phyloP scores from a whole-genome alignment of 2,329 filamentous ascomycete species.

The Stromatinia cepivora region DNA sequence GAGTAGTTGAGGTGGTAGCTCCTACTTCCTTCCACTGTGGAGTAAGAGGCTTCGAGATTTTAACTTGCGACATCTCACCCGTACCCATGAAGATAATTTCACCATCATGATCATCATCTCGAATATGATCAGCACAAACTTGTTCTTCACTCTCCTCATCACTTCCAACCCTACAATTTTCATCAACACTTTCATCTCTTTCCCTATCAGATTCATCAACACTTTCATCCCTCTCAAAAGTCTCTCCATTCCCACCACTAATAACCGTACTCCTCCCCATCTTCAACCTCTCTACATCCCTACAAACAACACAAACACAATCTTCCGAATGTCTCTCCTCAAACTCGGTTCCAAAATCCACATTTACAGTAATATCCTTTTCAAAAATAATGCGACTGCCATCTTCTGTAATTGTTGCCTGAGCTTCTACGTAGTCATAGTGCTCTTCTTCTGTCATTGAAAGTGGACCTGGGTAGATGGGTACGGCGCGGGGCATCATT shows the following conservation, averaged over 20 bases:
- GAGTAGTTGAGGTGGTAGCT: neutral
- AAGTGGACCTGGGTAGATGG: neutral
- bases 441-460: neutral
- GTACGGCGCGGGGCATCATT: neutral
- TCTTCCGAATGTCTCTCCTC: conserved; percentile 1
- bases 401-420: neutral
- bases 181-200: neutral
- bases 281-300: neutral
- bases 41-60: neutral
- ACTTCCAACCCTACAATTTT: neutral
- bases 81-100: neutral
- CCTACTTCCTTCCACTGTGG: neutral
- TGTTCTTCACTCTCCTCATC: neutral
- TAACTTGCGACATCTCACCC: neutral
- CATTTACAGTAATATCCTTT: conserved; percentile 5
- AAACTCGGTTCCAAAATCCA: neutral
- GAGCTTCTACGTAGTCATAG: neutral
- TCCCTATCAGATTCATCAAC: neutral
- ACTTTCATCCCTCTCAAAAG: too few species aligned
- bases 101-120: neutral
- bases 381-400: conserved; percentile 2
- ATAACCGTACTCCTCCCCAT: neutral
- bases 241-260: neutral
- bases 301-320: conserved; percentile 6
- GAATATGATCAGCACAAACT: neutral